Evolutionary conservation across 805 yeast species (phyloP).

Genomic region (Saccharomycopsis schoenii): DNA sequence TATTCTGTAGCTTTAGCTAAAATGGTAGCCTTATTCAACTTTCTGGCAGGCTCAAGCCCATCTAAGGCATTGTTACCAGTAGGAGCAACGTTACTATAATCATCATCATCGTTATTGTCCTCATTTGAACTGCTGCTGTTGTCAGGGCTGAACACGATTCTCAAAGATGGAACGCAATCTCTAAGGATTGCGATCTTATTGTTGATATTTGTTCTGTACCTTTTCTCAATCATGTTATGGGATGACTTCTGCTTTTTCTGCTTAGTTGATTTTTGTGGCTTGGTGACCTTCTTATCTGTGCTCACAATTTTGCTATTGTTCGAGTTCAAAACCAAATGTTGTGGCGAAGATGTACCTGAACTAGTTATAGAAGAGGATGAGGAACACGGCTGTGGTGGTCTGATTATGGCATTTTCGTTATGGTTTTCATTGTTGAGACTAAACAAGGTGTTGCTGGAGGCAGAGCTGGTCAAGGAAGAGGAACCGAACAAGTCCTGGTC

Average conservation of each 20-base stretch:
- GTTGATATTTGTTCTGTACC: conserved; percentile 62
- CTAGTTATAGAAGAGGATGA: conserved; percentile 5
- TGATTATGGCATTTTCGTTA: background rate
- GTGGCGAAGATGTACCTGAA: conserved; percentile 2
- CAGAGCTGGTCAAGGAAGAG: background rate
- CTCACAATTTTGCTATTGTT: background rate
- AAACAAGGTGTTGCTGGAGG: background rate
- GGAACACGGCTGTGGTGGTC: background rate
- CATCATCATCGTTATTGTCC: conserved; percentile 25
- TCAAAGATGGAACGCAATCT: conserved; percentile 56
- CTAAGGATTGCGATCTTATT: conserved; percentile 54
- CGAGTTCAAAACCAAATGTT: conserved; percentile 2
- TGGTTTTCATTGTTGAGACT: background rate
- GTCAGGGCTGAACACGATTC: conserved; percentile 33
- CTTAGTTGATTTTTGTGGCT: background rate
- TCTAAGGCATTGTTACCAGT: conserved; percentile 46
- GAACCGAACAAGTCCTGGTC: background rate
- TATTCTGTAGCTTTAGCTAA: conserved; percentile 70
- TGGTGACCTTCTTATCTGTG: background rate
- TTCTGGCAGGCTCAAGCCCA: conserved; percentile 68
- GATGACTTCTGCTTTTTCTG: conserved; percentile 46
- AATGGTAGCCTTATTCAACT: conserved; percentile 69
- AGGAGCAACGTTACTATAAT: conserved; percentile 50
- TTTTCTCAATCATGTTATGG: conserved; percentile 64
- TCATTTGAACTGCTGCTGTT: conserved; percentile 28